These are phyloP conservation scores for Torulaspora maleeae DNA, from an alignment of 805 yeast species.

Conservation along the genomic window DNA sequence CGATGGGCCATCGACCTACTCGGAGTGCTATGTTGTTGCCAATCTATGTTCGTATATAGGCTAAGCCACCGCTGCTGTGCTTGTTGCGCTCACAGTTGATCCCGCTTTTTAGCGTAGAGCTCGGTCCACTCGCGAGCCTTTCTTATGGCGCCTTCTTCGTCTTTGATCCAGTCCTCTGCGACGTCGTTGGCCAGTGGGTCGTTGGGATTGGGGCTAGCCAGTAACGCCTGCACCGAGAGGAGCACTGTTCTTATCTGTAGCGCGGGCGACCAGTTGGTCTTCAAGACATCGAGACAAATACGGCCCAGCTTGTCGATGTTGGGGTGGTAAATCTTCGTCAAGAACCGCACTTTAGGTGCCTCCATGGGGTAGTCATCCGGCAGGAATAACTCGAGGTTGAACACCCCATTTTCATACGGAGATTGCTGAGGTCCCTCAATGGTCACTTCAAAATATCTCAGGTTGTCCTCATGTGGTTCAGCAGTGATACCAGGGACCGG, in stretches of 20 bases:
- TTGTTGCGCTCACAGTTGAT: background rate
- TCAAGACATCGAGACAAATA: constrained; percentile 90
- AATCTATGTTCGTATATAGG: background rate
- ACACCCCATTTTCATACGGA: constrained; percentile 83
- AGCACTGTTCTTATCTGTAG: constrained; percentile 89
- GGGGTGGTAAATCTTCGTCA: constrained; percentile 93
- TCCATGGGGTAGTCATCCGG: constrained; percentile 99
- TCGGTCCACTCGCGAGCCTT: constrained; percentile 59
- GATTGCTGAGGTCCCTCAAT: constrained; percentile 88
- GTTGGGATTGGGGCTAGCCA: constrained; percentile 96
- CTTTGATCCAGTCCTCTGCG: constrained; percentile 91
- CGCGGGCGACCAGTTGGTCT: constrained; percentile 97
- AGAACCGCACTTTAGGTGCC: constrained; percentile 91
- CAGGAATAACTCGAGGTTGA: constrained; percentile 76
- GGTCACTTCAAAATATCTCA: constrained; percentile 87
- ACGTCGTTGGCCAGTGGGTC: constrained; percentile 98
- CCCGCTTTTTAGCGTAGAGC: constrained; percentile 31
- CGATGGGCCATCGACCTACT: no score
- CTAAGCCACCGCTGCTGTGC: no score
- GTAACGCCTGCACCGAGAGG: constrained; percentile 84
- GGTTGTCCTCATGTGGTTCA: constrained; percentile 86
- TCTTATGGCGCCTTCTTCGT: constrained; percentile 71
- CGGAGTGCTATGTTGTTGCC: background rate
- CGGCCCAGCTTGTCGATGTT: constrained; percentile 94
- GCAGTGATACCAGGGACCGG: constrained; percentile 97